Percentiles rank a stretch among this genome's conserved stretches.
phyloP scores from a whole-genome alignment of 768 basidiomycete species.

The Lanmaoa rubissima region DNA sequence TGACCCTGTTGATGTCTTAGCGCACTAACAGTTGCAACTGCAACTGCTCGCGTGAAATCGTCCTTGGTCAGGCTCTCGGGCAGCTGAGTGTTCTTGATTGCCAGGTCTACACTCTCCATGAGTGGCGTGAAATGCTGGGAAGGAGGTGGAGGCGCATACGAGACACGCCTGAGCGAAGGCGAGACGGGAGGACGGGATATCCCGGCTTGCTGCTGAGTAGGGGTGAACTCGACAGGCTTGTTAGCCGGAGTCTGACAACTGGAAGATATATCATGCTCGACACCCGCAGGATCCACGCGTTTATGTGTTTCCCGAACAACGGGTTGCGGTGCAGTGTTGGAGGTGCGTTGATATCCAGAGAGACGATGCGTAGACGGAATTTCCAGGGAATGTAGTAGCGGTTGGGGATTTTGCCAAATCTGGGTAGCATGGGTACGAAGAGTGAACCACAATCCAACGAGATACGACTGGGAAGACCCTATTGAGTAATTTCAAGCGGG shows the following conservation, averaged over 20 bases:
- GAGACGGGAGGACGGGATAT: conserved; percentile 34
- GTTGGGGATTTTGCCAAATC: conserved; percentile 98
- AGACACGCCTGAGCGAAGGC: conserved; percentile 51
- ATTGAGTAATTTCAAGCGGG: conserved; percentile 3
- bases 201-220: conserved; percentile 17
- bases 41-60: conserved; percentile 91
- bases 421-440: conserved; percentile 96
- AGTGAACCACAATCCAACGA: conserved; percentile 98
- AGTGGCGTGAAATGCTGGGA: conserved; percentile 55
- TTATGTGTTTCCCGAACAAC: conserved; percentile 36
- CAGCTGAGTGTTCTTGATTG: conserved; percentile 58
- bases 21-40: conserved; percentile 91
- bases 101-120: conserved; percentile 75
- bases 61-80: conserved; percentile 74
- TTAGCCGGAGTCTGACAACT: conserved; percentile 40
- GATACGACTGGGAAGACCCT: conserved; percentile 68
- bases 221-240: conserved; percentile 24
- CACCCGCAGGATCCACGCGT: conserved; percentile 40
- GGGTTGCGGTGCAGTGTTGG: conserved; percentile 9
- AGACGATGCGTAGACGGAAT: conserved; percentile 50
- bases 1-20: conserved; percentile 75
- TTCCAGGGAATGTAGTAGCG: conserved; percentile 67
- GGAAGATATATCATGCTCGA: conserved; percentile 33
- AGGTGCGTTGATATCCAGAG: conserved; percentile 62
- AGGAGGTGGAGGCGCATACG: conserved; percentile 46